Base-by-base conservation (phyloP, 2,329 filamentous ascomycete species). In the Fusarium sp. region DNA sequence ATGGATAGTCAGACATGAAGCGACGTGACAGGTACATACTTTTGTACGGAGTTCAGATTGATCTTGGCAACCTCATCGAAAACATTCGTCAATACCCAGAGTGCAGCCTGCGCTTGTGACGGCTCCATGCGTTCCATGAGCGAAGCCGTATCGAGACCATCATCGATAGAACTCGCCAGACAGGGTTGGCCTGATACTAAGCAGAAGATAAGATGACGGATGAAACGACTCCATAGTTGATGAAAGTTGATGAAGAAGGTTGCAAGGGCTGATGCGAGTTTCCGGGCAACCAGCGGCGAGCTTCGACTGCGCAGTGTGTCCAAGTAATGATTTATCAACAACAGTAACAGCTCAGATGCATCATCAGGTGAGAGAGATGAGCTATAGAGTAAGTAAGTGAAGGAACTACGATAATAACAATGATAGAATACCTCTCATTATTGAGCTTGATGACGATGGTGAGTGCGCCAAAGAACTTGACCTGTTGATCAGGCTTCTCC, bases 361-460 rank as follows among this genome's bases (percentile, higher is more conserved):
- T 91, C 87, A 17, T 87, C 84, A 44, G 88, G 85, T 52, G 85
- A 84, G 42, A 93, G 80, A 18, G 85, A 84, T 60, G 82, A 79
- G 73, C 84, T 87, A 32, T 15, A 17, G 14, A 40, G n/a, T 38
- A 20, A 9, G 14, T 58, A 15, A 61, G 64, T 46, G 14, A 60
- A 27, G 26, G n/a, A 7, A 26, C 11, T 35, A n/a, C 12, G 17
- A 13, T n/a, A 4, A 12, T 8, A 30, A 15, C 18, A 18, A 6
- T 14, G 6, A 27, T 15, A 20, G 15, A 70, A 7, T 83, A 92
- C 92, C 91, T 93, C 78, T 96, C 93, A n/a, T 91, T 92, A 79
- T 98, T 98, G 64, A 98, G 89, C 82, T 98, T 99, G 75, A 98
- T 90, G 54, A 94, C 97, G 73, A 98, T 92, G 1, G 95, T 98